Evolutionary conservation across 495 filamentous ascomycete genomes (phyloP), one percentile per base, ranked within the genome.

Genomic region (Xylaria flabelliformis): DNA sequence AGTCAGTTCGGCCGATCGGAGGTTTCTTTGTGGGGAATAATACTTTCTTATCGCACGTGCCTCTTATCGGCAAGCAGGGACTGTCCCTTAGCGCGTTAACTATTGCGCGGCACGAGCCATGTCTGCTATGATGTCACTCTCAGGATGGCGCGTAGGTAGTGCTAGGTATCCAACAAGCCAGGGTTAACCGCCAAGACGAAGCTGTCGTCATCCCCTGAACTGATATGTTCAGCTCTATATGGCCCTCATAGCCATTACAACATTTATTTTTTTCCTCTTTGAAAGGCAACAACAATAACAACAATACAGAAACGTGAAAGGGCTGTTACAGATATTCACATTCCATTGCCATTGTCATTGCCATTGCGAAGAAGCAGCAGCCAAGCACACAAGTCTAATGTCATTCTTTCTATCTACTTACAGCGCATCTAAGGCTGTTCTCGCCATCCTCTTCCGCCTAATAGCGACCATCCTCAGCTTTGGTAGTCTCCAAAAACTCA

Each of bases 381-480:
- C 7, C 2, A 21, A 29, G 9, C 21, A 17, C 51, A 12, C 51
- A 21, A 7, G n/a, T 1, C 48, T 15, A 10, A 21, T 26, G 21
- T 53, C 50, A 51, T 51, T n/a, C 19, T 53, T 53, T 26, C 3
- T 53, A 26, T 53, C 10, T 26, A n/a, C 50, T 21, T 53, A 21
- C 8, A 51, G 8, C n/a, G 26, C 50, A 13, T 53, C 21, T 26
- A 26, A 21, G 21, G 6, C 21, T 1, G 5, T 53, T 13, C 24
- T 13, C 4, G 21, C 8, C 17, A n/a, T 24, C 21, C 15, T 64
- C 26, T 26, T 48, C 21, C 32, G 12, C 26, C 12, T 48, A 6
- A 63, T 48, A 66, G 46, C 15, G 0, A 50, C n/a, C n/a, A 51
- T 65, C n/a, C 53, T 55, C 50, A 68, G 32, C 70, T 32, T 72